These are phyloP conservation scores for Globisporangium megalacanthum DNA, from an alignment of 352 stramenopile species.

Conservation along the genomic window DNA sequence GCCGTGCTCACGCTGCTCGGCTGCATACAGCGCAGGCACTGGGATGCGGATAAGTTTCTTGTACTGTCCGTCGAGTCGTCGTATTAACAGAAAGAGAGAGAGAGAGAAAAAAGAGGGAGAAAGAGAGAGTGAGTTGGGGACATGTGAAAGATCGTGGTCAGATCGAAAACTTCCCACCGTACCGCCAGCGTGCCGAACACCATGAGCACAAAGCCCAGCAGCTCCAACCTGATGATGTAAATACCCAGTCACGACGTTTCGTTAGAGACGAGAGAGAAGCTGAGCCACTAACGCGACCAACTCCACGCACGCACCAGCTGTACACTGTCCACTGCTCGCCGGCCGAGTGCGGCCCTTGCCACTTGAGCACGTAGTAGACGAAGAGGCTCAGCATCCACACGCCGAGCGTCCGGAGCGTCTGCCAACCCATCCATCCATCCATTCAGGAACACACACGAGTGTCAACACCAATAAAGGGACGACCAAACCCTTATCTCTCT, in stretches of 20 bases:
- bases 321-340: constrained; percentile 69
- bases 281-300: neutral
- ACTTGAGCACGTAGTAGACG: constrained; percentile 75
- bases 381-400: constrained; percentile 76
- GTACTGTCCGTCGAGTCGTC: constrained; percentile 36
- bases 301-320: constrained; percentile 44
- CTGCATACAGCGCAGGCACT: constrained; percentile 34
- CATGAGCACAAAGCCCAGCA: constrained; percentile 71
- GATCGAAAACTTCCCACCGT: constrained; percentile 13
- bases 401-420: constrained; percentile 75
- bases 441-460: neutral
- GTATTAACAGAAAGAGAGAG: too few species aligned
- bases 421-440: neutral
- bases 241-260: neutral
- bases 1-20: constrained; percentile 35
- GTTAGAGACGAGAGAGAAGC: neutral
- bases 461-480: too few species aligned
- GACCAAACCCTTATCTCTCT: too few species aligned
- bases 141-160: neutral
- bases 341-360: constrained; percentile 46
- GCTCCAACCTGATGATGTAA: constrained; percentile 41
- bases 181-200: constrained; percentile 75
- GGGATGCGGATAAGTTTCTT: constrained; percentile 73
- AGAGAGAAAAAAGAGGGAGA: too few species aligned
- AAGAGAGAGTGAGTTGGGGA: neutral